Evolutionary conservation across 257 asterid genomes (phyloP).

Genomic region (Lycium ferocissimum): DNA sequence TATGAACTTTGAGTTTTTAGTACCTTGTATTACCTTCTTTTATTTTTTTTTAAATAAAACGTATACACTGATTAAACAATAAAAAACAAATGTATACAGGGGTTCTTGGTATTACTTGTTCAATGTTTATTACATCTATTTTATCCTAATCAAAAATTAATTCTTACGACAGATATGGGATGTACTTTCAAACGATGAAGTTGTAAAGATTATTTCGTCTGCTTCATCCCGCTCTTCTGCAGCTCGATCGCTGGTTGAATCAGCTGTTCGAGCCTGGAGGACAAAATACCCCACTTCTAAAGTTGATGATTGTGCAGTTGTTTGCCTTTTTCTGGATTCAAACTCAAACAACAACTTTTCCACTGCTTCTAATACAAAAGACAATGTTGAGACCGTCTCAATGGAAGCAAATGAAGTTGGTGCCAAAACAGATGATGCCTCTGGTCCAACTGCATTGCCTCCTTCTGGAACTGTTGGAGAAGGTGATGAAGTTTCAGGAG

Average conservation of each 20-base stretch:
- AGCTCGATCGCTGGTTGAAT: conserved; percentile 66
- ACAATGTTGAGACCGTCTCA: conserved; percentile 45
- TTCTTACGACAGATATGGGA: conserved; percentile 72
- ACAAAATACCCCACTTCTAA: conserved; percentile 78
- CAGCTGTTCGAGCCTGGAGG: conserved; percentile 78
- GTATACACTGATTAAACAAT: not conserved
- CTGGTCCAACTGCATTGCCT: conserved; percentile 37
- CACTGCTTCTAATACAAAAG: conserved; percentile 40
- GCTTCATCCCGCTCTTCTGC: conserved; percentile 63
- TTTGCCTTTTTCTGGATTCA: conserved; percentile 78
- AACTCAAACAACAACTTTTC: conserved; percentile 46
- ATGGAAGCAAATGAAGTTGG: conserved; percentile 37
- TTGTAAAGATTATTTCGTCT: conserved; percentile 64
- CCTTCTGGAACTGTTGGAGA: conserved; percentile 45
- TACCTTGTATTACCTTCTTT: not conserved
- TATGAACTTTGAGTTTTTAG: conserved; percentile 32
- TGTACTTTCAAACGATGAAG: conserved; percentile 85
- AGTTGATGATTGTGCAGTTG: conserved; percentile 83
- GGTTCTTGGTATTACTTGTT: conserved; percentile 21
- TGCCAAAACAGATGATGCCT: conserved; percentile 29
- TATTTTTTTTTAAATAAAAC: not conserved
- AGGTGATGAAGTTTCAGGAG: conserved; percentile 32
- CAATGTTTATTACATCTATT: not conserved
- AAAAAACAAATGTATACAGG: not conserved
- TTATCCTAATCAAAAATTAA: not conserved